A percentile compares a stretch with the other conserved stretches of the same genome.
Conservation (phyloP, 2,329 filamentous ascomycete species). For the Xylaria sp. region DNA sequence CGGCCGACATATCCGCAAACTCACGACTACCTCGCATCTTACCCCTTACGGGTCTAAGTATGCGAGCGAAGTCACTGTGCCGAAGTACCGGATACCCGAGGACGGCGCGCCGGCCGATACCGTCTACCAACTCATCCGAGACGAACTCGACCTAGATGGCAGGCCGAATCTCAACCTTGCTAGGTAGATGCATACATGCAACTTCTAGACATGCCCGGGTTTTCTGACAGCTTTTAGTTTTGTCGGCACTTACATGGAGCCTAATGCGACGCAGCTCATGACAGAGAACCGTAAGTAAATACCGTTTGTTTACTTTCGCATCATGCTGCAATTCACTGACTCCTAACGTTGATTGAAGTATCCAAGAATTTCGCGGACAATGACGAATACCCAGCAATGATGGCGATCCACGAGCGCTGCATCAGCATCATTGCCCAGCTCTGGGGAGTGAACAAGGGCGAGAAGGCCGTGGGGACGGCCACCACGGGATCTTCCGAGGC, state of each 20-base stretch:
- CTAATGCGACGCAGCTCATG: conserved; percentile 72
- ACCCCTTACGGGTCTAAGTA: conserved; percentile 70
- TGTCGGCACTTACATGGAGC: conserved; percentile 78
- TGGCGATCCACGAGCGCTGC: conserved; percentile 72
- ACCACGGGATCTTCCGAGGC: conserved; percentile 71
- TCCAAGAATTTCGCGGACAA: conserved; percentile 77
- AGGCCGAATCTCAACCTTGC: conserved; percentile 75
- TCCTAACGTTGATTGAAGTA: conserved; percentile 11
- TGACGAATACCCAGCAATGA: conserved; percentile 70
- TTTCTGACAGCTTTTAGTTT: conserved; percentile 59
- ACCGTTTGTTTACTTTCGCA: neutral
- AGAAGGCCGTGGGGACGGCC: conserved; percentile 74
- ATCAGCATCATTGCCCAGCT: conserved; percentile 75
- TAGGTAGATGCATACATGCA: conserved; percentile 50
- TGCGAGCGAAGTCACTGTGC: conserved; percentile 63
- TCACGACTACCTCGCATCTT: conserved; percentile 60
- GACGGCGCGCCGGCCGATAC: conserved; percentile 70
- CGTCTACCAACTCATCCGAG: conserved; percentile 72
- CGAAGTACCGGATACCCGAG: conserved; percentile 68
- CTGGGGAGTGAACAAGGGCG: conserved; percentile 70
- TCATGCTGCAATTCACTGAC: conserved; percentile 4
- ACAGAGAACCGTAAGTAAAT: conserved; percentile 67
- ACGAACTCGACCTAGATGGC: conserved; percentile 73
- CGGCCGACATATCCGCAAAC: conserved; percentile 52
- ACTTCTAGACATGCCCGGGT: conserved; percentile 17